Evolutionary conservation across 352 stramenopile genomes (phyloP).

Genomic region (Pythium scleroteichum): DNA sequence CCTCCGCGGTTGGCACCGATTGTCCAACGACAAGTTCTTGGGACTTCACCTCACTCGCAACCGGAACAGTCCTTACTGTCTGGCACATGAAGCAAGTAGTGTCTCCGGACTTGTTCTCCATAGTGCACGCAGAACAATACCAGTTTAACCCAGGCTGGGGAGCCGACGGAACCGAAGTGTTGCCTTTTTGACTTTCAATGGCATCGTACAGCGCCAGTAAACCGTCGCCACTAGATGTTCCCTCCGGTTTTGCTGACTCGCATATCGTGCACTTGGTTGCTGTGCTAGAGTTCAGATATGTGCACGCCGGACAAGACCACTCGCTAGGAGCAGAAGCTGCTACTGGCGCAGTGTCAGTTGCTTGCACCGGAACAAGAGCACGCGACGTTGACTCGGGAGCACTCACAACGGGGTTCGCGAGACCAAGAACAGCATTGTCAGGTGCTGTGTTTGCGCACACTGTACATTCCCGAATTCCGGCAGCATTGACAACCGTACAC

Average conservation of each 20-base stretch:
- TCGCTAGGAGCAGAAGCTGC: slow-evolving; percentile 28
- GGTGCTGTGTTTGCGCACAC: slow-evolving; percentile 61
- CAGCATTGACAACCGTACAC: slow-evolving; percentile 81
- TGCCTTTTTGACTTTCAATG: slow-evolving; percentile 44
- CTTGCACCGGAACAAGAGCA: slow-evolving; percentile 44
- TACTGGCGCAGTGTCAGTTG: background rate
- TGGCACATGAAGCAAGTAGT: slow-evolving; percentile 73
- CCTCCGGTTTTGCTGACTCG: slow-evolving; percentile 43
- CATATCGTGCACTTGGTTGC: slow-evolving; percentile 77
- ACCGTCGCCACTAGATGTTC: slow-evolving; percentile 39
- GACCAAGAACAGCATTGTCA: slow-evolving; percentile 8
- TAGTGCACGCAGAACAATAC: slow-evolving; percentile 61
- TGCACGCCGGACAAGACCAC: slow-evolving; percentile 79
- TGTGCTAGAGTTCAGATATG: slow-evolving; percentile 63
- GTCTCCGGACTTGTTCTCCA: slow-evolving; percentile 67
- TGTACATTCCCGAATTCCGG: slow-evolving; percentile 51
- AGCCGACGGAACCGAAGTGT: slow-evolving; percentile 24
- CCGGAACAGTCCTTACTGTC: slow-evolving; percentile 42
- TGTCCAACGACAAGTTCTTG: slow-evolving; percentile 38
- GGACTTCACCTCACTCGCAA: slow-evolving; percentile 39
- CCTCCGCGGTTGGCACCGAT: slow-evolving; percentile 33
- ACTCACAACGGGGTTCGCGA: slow-evolving; percentile 7
- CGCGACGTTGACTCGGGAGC: slow-evolving; percentile 46
- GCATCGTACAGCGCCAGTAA: slow-evolving; percentile 73
- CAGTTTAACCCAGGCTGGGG: background rate